A percentile compares a stretch with the other conserved stretches of the same genome.
phyloP scores from a whole-genome alignment of 1,139 yeast genomes.

The Saccharomyces pastorianus region DNA sequence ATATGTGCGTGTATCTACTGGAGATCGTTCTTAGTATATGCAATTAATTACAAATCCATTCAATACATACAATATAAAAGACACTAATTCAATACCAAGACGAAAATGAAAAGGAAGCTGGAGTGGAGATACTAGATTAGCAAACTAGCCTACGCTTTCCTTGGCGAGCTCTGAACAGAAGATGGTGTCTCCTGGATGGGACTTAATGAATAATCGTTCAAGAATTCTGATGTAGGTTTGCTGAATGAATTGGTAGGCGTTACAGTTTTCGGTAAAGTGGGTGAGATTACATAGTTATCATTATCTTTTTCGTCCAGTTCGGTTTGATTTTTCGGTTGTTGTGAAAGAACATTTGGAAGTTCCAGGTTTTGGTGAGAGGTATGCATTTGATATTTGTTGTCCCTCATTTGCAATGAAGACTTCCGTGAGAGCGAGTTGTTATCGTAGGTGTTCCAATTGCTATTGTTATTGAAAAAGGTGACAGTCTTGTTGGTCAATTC shows the following conservation, averaged over 20 bases:
- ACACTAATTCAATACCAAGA: background rate
- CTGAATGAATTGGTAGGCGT: conserved; percentile 19
- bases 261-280: conserved; percentile 4
- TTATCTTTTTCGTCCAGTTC: background rate
- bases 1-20: background rate
- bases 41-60: background rate
- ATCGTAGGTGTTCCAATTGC: background rate
- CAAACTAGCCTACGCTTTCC: conserved; percentile 1
- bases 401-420: background rate
- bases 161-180: conserved; percentile 28
- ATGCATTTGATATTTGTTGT: background rate
- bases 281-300: background rate
- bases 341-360: background rate
- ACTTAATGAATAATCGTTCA: conserved; percentile 23
- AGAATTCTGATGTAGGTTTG: conserved; percentile 21
- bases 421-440: background rate
- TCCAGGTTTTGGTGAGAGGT: background rate
- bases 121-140: background rate
- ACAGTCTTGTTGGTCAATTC: conserved; percentile 48
- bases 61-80: background rate
- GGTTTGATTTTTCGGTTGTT: background rate
- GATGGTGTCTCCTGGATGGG: conserved; percentile 29
- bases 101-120: background rate
- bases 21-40: background rate
- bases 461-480: conserved; percentile 39